A percentile compares a stretch with the other conserved stretches of the same genome.
Evolutionary conservation across 352 stramenopile species (phyloP).

Genomic region (Phytophthora podocarpi): DNA sequence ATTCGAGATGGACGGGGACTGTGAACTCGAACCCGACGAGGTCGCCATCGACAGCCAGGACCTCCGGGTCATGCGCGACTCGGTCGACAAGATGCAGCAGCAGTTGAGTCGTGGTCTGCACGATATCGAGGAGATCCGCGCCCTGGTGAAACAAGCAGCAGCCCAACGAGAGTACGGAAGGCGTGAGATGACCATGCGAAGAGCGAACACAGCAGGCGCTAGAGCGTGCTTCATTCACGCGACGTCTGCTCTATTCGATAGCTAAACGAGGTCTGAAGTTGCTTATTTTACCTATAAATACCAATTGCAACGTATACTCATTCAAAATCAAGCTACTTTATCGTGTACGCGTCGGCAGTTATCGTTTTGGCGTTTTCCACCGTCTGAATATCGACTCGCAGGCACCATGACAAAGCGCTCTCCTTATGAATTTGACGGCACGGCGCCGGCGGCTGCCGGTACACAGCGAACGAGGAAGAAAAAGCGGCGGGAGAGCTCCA

Average conservation of each 20-base stretch:
- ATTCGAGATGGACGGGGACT: background rate
- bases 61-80: constrained; percentile 31
- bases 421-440: constrained; percentile 38
- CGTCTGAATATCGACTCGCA: background rate
- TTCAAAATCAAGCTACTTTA: constrained; percentile 1
- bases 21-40: constrained; percentile 13
- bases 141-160: constrained; percentile 22
- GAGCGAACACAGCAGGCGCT: background rate
- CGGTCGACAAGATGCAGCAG: constrained; percentile 35
- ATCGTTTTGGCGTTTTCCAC: background rate
- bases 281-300: background rate
- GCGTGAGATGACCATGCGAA: background rate
- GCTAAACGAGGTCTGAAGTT: constrained; percentile 10
- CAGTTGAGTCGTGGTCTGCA: constrained; percentile 31
- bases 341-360: constrained; percentile 13
- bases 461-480: constrained; percentile 26
- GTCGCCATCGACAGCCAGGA: constrained; percentile 20
- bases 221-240: too few relatives aligned
- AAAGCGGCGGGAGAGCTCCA: constrained; percentile 19
- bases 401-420: constrained; percentile 44
- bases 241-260: background rate
- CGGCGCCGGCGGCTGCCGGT: constrained; percentile 1
- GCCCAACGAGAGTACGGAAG: constrained; percentile 7
- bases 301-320: constrained; percentile 12
- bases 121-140: constrained; percentile 34